phyloP scores from a whole-genome alignment of 345 rosid species.

The Murraya koenigii region DNA sequence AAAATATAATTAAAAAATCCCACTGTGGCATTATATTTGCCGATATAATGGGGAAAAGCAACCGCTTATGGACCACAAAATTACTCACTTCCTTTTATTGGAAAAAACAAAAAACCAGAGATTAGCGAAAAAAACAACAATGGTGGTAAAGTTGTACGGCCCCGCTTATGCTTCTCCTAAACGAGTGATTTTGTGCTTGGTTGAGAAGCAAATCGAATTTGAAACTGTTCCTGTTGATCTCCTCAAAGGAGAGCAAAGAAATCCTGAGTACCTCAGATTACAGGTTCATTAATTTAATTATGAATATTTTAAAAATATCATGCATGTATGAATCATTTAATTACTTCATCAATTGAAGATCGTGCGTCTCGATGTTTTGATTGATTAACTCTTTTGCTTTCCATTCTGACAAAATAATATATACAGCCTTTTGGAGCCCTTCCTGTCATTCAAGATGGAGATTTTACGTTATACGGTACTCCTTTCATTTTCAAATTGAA shows the following conservation, averaged over 20 bases:
- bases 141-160: constrained; percentile 47
- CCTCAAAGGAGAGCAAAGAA: constrained; percentile 57
- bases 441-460: constrained; percentile 71
- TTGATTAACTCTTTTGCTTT: not conserved
- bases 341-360: too few species aligned
- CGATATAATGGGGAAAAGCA: too few species aligned
- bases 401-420: not conserved
- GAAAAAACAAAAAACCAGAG: too few species aligned
- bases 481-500: too few species aligned
- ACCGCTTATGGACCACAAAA: too few species aligned
- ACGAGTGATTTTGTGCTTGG: constrained; percentile 41
- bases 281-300: constrained; percentile 37
- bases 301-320: too few species aligned
- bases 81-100: too few species aligned
- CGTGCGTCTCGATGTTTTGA: too few species aligned
- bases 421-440: constrained; percentile 66
- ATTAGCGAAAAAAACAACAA: not conserved
- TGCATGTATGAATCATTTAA: too few species aligned
- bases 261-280: constrained; percentile 51
- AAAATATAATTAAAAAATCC: too few species aligned
- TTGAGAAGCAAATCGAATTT: constrained; percentile 57
- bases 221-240: constrained; percentile 60
- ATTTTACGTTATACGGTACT: constrained; percentile 51
- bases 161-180: constrained; percentile 51
- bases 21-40: too few species aligned